phyloP scores from a whole-genome alignment of 352 stramenopile species.

The Pilasporangium apinafurcum region DNA sequence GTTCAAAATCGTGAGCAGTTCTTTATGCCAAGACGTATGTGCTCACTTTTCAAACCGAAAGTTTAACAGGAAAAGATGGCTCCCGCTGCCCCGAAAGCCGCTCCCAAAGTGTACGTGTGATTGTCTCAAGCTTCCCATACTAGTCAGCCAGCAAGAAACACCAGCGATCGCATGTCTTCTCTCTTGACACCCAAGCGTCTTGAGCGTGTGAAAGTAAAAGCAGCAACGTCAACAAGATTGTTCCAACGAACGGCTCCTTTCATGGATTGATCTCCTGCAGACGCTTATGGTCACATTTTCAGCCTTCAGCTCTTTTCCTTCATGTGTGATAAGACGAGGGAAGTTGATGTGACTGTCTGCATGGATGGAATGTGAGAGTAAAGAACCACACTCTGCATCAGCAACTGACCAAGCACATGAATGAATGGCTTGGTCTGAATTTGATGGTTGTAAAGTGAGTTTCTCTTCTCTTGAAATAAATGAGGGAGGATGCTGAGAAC shows the following conservation, averaged over 20 bases:
- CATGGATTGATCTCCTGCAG: slow-evolving; percentile 52
- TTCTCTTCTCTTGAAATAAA: slow-evolving; percentile 86
- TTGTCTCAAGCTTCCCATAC: background rate
- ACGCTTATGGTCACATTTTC: slow-evolving; percentile 8
- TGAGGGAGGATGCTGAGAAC: slow-evolving; percentile 28
- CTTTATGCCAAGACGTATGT: background rate
- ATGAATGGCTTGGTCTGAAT: background rate
- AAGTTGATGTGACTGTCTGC: slow-evolving; percentile 6
- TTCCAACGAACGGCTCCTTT: slow-evolving; percentile 6
- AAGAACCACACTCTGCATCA: too few relatives aligned
- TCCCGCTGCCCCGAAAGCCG: slow-evolving; percentile 45
- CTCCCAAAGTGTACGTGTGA: slow-evolving; percentile 77
- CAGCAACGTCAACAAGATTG: background rate
- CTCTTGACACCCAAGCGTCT: too few relatives aligned
- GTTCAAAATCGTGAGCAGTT: slow-evolving; percentile 2
- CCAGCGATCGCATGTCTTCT: slow-evolving; percentile 3
- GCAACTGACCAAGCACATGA: background rate
- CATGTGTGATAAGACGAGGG: background rate
- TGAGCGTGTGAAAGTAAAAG: too few relatives aligned
- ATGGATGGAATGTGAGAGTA: slow-evolving; percentile 87
- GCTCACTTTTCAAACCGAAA: slow-evolving; percentile 88
- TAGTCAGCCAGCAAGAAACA: background rate
- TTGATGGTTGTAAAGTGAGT: too few relatives aligned
- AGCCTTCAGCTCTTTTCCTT: background rate
- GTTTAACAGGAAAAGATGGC: slow-evolving; percentile 71